These are phyloP conservation scores for Thermothelomyces thermophilus DNA, from an alignment of 2,329 filamentous ascomycete genomes.

Conservation along the genomic window DNA sequence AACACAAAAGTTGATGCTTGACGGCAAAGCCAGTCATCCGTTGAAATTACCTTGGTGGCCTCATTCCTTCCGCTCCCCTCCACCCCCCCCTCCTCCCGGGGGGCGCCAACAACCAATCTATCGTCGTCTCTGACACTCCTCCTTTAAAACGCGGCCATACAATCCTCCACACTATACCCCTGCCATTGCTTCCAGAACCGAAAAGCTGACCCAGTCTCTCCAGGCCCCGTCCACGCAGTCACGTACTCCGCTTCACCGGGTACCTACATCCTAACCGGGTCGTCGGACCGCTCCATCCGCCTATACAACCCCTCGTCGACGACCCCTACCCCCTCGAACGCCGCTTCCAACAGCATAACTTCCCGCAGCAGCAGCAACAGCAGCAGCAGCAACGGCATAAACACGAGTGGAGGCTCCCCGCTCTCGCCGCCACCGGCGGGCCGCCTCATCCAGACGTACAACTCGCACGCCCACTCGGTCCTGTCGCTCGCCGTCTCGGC, in stretches of 20 bases:
- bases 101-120: too few species aligned
- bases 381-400: constrained; percentile 11
- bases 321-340: constrained; percentile 16
- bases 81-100: neutral
- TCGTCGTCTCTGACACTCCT: too few species aligned
- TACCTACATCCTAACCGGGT: constrained; percentile 77
- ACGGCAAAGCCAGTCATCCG: too few species aligned
- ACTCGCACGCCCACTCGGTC: constrained; percentile 86
- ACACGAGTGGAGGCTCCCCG: too few species aligned
- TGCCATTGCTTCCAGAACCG: neutral
- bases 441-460: constrained; percentile 77
- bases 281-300: constrained; percentile 74
- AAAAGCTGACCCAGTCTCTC: constrained; percentile 8
- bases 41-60: too few species aligned
- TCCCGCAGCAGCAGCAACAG: constrained; percentile 28
- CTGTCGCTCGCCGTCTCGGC: constrained; percentile 67
- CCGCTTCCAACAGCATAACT: constrained; percentile 30
- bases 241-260: constrained; percentile 66
- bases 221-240: constrained; percentile 66
- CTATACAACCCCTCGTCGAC: constrained; percentile 64
- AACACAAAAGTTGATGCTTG: too few species aligned
- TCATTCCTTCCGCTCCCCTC: too few species aligned
- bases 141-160: neutral
- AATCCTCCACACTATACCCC: neutral
- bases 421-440: constrained; percentile 39